Evolutionary conservation across 1,284 basidiomycete genomes (phyloP).

Genomic region (Caloboletus inedulis): DNA sequence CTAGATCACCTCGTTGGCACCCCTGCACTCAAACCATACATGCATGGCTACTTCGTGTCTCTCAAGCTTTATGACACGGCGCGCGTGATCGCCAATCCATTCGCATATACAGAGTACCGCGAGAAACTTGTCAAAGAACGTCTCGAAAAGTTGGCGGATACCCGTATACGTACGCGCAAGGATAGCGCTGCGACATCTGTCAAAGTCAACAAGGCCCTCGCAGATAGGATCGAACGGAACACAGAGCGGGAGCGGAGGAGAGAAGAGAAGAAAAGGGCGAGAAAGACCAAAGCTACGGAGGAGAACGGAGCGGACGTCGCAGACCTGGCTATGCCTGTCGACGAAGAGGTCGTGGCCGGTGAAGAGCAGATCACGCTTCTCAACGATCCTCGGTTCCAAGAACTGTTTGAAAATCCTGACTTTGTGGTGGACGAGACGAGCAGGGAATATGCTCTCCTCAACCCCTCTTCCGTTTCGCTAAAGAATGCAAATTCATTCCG

Average conservation of each 20-base stretch:
- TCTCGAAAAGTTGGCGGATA: constrained; percentile 91
- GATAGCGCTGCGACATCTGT: constrained; percentile 40
- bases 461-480: constrained; percentile 76
- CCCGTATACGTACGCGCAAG: constrained; percentile 82
- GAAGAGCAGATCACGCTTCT: constrained; percentile 55
- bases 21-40: constrained; percentile 94
- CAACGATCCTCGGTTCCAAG: constrained; percentile 86
- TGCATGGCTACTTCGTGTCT: constrained; percentile 99
- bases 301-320: constrained; percentile 35
- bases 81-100: constrained; percentile 93
- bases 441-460: constrained; percentile 87
- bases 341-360: constrained; percentile 34
- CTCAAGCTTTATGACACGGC: constrained; percentile 96
- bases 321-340: constrained; percentile 44
- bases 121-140: constrained; percentile 86
- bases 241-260: constrained; percentile 66
- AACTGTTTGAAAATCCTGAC: constrained; percentile 91
- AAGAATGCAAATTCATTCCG: constrained; percentile 37
- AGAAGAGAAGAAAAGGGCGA: constrained; percentile 58
- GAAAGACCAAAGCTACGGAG: constrained; percentile 38
- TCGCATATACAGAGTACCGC: constrained; percentile 91
- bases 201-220: constrained; percentile 92
- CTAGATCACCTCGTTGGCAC: constrained; percentile 94
- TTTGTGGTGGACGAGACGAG: constrained; percentile 89
- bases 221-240: constrained; percentile 78